Percentiles rank a stretch among this genome's conserved stretches.
phyloP scores from a whole-genome alignment of 2,329 filamentous ascomycete species.

The Pezicula rhizophila region DNA sequence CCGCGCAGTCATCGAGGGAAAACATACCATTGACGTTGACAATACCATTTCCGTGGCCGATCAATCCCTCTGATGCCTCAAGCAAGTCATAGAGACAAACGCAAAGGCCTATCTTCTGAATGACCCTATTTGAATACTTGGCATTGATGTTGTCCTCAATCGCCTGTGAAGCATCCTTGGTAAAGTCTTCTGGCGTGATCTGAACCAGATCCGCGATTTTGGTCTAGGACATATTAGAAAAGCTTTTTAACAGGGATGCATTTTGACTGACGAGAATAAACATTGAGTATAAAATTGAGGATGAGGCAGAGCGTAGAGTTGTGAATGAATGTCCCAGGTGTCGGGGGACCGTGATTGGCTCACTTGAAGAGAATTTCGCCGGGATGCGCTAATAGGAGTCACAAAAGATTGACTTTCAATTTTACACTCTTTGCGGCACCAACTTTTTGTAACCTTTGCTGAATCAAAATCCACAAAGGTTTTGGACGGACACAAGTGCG shows the following conservation, averaged over 20 bases:
- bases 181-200: constrained; percentile 83
- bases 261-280: constrained; percentile 40
- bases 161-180: constrained; percentile 72
- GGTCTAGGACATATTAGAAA: constrained; percentile 48
- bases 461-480: too few species aligned
- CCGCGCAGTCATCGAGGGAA: not conserved
- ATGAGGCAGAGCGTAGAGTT: too few species aligned
- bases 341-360: too few species aligned
- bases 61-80: constrained; percentile 84
- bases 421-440: too few species aligned
- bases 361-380: too few species aligned
- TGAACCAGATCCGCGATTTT: constrained; percentile 93
- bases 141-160: constrained; percentile 96
- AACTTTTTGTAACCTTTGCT: too few species aligned
- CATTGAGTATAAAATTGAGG: constrained; percentile 27
- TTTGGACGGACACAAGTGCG: too few species aligned
- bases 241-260: not conserved
- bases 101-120: constrained; percentile 90
- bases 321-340: too few species aligned
- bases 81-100: constrained; percentile 90
- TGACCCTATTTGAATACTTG: constrained; percentile 93
- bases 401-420: too few species aligned
- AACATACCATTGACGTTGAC: constrained; percentile 84
- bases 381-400: too few species aligned
- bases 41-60: constrained; percentile 84